Base-by-base conservation (phyloP, 306 rosid genomes). In the Ochetophila trinervis region DNA sequence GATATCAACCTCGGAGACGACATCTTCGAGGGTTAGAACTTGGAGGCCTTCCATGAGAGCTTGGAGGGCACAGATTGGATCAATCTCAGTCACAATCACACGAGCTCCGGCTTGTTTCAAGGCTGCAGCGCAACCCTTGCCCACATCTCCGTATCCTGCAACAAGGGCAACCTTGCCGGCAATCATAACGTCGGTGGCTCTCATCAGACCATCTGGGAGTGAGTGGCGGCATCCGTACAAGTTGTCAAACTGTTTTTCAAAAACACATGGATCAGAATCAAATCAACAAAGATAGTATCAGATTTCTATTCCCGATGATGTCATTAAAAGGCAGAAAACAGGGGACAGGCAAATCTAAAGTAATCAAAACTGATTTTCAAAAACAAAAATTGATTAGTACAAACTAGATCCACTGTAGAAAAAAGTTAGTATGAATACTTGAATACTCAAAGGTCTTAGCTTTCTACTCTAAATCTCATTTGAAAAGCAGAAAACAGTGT, bases 181-280 rank as follows among this genome's bases (percentile, higher is more conserved):
- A 65, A 93, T 89, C 99, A 93, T 93, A 23, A 93, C 90, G 69
- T 93, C 99, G 0, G 99, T 93, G 19, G 99, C 97, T 74, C 99
- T 90, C 99, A 93, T 93, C 78, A 93, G 47, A 45, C 97, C 99
- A 70, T 93, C 99, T 0, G 99, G 99, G 67, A 93, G 99, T 1
- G 99, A 93, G 86, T 93, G 99, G 50, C 99, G 99, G 81, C 99
- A 93, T 3, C 99, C 99, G 15, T 89, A 93, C 88, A 93, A 75
- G 84, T 93, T 93, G 75, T 93, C 99, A 8, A 93, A 93, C 99
- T 93, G 89, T 65, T 0, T 23, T 35, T 23, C 37, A 1, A 3
- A 24, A 21, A 20, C n/a, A 6, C 11, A n/a, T 5, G 30, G 11
- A 32, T 34, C 32, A 16, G 9, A 2, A 61, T 32, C 6, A 61